A percentile compares a stretch with the other conserved stretches of the same genome.
phyloP scores from a whole-genome alignment of 805 yeast species.

The Cyberlindnera subsufficiens region DNA sequence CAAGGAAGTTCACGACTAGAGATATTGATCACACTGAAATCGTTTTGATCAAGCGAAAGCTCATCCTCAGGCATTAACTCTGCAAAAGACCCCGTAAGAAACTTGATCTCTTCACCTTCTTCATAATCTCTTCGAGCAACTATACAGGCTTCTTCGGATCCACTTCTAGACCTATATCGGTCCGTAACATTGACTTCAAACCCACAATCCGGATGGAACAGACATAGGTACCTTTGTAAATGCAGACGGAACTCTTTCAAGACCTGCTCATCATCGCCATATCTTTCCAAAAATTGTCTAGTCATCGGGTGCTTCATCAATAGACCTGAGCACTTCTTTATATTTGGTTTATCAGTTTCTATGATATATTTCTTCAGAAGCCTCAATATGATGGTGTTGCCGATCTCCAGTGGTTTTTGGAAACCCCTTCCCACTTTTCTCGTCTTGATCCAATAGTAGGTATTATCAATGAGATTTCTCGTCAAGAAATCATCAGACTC shows the following conservation, averaged over 20 bases:
- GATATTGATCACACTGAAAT: slow-evolving; percentile 37
- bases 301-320: slow-evolving; percentile 24
- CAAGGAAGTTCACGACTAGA: slow-evolving; percentile 26
- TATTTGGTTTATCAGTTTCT: slow-evolving; percentile 8
- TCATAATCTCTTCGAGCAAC: slow-evolving; percentile 28
- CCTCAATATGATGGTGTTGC: slow-evolving; percentile 2
- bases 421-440: slow-evolving; percentile 19
- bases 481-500: slow-evolving; percentile 27
- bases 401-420: slow-evolving; percentile 1
- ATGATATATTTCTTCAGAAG: slow-evolving; percentile 11
- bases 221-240: slow-evolving; percentile 28
- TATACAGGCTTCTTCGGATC: slow-evolving; percentile 28
- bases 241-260: slow-evolving; percentile 31
- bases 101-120: slow-evolving; percentile 28
- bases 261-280: slow-evolving; percentile 13
- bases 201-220: slow-evolving; percentile 32
- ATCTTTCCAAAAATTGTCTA: slow-evolving; percentile 21
- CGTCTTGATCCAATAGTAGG: slow-evolving; percentile 23
- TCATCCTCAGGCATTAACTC: slow-evolving; percentile 29
- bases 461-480: slow-evolving; percentile 21
- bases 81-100: slow-evolving; percentile 33
- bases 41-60: slow-evolving; percentile 27
- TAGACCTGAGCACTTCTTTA: slow-evolving; percentile 18
- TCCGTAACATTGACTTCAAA: slow-evolving; percentile 39
- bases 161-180: slow-evolving; percentile 25